Percentiles rank a stretch among this genome's conserved stretches.
Conservation (phyloP, 2,329 filamentous ascomycete species). For the Pseudogymnoascus sp. region DNA sequence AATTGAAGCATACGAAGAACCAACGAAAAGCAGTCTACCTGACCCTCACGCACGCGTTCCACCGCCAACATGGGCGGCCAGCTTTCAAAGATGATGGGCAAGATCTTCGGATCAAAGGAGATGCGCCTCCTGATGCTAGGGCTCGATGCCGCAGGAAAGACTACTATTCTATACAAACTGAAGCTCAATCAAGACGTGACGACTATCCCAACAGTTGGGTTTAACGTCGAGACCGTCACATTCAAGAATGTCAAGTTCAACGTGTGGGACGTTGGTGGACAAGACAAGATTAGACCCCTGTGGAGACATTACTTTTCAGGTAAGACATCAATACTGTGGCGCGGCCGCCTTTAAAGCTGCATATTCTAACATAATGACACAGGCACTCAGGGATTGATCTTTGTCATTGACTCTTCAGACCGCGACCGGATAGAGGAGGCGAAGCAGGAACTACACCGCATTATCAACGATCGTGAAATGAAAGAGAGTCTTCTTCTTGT, state of each 20-base stretch:
- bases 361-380: slow-evolving; percentile 14
- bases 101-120: slow-evolving; percentile 98
- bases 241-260: slow-evolving; percentile 99
- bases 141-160: slow-evolving; percentile 96
- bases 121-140: slow-evolving; percentile 98
- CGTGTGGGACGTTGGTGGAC: slow-evolving; percentile 96
- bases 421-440: slow-evolving; percentile 87
- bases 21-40: neutral
- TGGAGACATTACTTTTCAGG: slow-evolving; percentile 97
- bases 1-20: slow-evolving; percentile 1
- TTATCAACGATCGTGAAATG: slow-evolving; percentile 97
- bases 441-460: slow-evolving; percentile 85
- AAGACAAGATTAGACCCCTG: slow-evolving; percentile 96
- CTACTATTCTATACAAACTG: slow-evolving; percentile 97
- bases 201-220: slow-evolving; percentile 95
- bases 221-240: slow-evolving; percentile 98
- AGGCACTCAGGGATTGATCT: slow-evolving; percentile 97
- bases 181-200: slow-evolving; percentile 98
- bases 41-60: neutral
- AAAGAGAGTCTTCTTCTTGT: slow-evolving; percentile 89
- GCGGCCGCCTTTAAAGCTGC: slow-evolving; percentile 9
- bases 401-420: slow-evolving; percentile 95
- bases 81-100: slow-evolving; percentile 93
- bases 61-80: slow-evolving; percentile 72
- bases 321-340: slow-evolving; percentile 34